These are phyloP conservation scores for Volvox carteri DNA, from an alignment of 163 green algal genomes.

Conservation along the genomic window DNA sequence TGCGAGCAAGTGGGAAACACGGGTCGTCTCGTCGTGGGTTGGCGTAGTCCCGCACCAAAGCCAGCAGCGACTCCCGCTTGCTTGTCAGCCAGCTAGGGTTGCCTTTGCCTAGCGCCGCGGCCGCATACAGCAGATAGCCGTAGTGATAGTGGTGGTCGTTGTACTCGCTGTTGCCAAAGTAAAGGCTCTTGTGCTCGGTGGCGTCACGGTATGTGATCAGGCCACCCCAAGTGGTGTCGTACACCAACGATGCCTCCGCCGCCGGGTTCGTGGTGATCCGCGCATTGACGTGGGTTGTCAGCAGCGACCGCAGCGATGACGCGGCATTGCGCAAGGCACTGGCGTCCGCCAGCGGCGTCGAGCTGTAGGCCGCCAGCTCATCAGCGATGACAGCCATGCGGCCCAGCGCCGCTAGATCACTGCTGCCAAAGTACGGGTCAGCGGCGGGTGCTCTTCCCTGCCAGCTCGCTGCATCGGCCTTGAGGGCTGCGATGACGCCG, in stretches of 20 bases:
- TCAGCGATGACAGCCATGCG: constrained; percentile 59
- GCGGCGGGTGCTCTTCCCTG: neutral
- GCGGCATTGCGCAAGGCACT: neutral
- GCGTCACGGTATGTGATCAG: constrained; percentile 45
- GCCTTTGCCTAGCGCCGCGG: constrained; percentile 58
- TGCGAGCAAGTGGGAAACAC: constrained; percentile 59
- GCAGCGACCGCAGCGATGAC: neutral
- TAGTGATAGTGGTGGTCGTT: constrained; percentile 69
- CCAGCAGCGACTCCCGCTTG: constrained; percentile 18
- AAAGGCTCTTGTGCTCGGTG: constrained; percentile 18
- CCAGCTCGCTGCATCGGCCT: neutral
- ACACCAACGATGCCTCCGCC: constrained; percentile 52
- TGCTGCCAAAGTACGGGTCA: constrained; percentile 11
- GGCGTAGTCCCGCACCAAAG: constrained; percentile 63
- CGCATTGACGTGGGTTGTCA: constrained; percentile 26
- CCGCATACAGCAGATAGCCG: constrained; percentile 66
- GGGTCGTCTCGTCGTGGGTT: constrained; percentile 46
- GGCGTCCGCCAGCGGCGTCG: neutral
- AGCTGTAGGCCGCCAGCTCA: constrained; percentile 32
- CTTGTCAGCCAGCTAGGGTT: constrained; percentile 48
- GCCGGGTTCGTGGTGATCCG: constrained; percentile 45
- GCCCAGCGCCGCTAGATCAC: constrained; percentile 47
- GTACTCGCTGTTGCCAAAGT: constrained; percentile 63
- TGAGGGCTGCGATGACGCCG: neutral
- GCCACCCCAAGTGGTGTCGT: constrained; percentile 69